Evolutionary conservation across 345 rosid species (phyloP).

Genomic region (Erysimum cheiranthoides): DNA sequence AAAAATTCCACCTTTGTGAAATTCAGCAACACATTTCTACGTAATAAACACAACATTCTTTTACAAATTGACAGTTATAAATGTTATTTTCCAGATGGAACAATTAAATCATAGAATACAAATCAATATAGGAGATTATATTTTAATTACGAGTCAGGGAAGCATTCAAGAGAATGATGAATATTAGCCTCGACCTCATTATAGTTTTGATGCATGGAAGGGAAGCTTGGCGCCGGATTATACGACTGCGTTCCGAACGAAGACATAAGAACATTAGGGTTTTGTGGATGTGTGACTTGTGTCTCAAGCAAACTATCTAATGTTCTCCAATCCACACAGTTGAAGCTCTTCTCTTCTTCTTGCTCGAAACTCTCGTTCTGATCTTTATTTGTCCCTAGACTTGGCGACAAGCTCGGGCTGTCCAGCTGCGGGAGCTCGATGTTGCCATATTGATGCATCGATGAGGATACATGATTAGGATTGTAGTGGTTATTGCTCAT

Average conservation of each 20-base stretch:
- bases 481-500: constrained; percentile 38
- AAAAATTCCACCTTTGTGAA: constrained; percentile 41
- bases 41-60: constrained; percentile 38
- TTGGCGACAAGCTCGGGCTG: constrained; percentile 66
- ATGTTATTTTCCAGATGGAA: constrained; percentile 44
- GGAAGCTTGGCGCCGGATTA: constrained; percentile 33
- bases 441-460: constrained; percentile 45
- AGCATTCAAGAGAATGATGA: constrained; percentile 65
- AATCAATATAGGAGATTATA: constrained; percentile 29
- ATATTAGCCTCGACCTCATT: constrained; percentile 47
- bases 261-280: constrained; percentile 35
- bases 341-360: constrained; percentile 52
- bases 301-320: constrained; percentile 62
- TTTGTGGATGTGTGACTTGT: constrained; percentile 46
- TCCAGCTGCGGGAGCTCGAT: constrained; percentile 73
- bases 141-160: constrained; percentile 60
- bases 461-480: constrained; percentile 32
- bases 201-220: constrained; percentile 48
- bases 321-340: constrained; percentile 67
- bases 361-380: constrained; percentile 54
- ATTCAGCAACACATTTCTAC: constrained; percentile 30
- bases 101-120: constrained; percentile 48
- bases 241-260: constrained; percentile 40
- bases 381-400: constrained; percentile 50
- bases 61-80: constrained; percentile 43